Evolutionary conservation across 2,329 filamentous ascomycete genomes (phyloP).

Genomic region (Pochonia chlamydosporia): DNA sequence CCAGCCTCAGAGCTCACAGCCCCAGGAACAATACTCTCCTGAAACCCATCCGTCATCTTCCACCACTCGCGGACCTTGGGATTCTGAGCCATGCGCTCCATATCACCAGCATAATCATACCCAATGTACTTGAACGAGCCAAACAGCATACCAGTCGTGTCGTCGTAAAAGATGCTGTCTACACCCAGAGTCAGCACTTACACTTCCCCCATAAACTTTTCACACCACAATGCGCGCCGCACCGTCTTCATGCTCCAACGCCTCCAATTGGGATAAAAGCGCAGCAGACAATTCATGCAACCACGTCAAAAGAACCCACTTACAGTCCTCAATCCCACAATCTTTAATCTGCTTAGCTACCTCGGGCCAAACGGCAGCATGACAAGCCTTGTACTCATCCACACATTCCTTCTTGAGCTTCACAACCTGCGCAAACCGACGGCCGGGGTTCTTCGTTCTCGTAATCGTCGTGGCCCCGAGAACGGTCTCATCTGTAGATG

Average conservation of each 20-base stretch:
- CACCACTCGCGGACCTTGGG: slow-evolving; percentile 73
- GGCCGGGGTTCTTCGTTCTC: slow-evolving; percentile 34
- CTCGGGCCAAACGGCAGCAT: slow-evolving; percentile 71
- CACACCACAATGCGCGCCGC: too few species aligned
- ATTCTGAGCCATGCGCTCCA: slow-evolving; percentile 70
- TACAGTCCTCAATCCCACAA: slow-evolving; percentile 70
- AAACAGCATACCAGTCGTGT: slow-evolving; percentile 58
- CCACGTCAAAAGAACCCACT: slow-evolving; percentile 17
- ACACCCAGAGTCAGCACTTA: neutral
- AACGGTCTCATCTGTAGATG: slow-evolving; percentile 2
- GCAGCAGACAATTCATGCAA: too few species aligned
- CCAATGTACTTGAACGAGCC: slow-evolving; percentile 77
- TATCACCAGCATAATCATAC: slow-evolving; percentile 64
- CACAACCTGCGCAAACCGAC: slow-evolving; percentile 66
- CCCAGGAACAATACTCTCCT: slow-evolving; percentile 57
- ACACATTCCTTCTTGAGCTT: slow-evolving; percentile 62
- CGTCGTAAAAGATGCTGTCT: slow-evolving; percentile 72
- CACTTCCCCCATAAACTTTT: too few species aligned
- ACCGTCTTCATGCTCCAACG: too few species aligned
- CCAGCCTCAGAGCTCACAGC: slow-evolving; percentile 54
- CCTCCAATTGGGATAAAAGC: too few species aligned
- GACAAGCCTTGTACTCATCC: slow-evolving; percentile 66
- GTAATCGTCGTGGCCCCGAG: neutral
- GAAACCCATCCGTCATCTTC: slow-evolving; percentile 72
- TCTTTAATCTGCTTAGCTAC: slow-evolving; percentile 70